Percentiles rank a stretch among this genome's conserved stretches.
Evolutionary conservation across 192 early-diverging fungal species (phyloP).

Genomic region (Coemansia sp.): DNA sequence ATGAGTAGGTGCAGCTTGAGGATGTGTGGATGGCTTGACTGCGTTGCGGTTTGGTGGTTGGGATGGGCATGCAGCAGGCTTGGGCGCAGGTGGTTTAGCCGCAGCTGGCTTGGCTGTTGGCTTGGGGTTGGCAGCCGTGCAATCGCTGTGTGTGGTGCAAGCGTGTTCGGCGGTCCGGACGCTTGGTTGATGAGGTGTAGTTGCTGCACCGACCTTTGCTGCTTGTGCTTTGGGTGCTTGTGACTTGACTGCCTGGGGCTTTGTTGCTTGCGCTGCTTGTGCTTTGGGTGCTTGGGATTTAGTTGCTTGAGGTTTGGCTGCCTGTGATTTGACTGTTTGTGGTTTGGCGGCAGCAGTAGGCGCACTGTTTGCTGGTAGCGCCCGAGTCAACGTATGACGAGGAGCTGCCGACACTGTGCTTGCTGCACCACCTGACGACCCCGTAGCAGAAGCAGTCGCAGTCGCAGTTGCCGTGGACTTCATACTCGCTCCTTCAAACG

Average conservation of each 20-base stretch:
- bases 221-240: neutral
- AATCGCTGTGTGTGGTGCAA: no score
- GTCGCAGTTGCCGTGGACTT: slow-evolving; percentile 17
- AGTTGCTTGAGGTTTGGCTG: neutral
- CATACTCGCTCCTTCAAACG: slow-evolving; percentile 24
- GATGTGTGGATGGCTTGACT: no score
- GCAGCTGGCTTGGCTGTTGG: no score
- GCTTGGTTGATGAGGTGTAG: neutral
- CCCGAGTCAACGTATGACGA: slow-evolving; percentile 29
- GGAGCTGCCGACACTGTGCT: neutral
- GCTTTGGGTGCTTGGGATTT: neutral
- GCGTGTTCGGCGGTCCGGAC: no score
- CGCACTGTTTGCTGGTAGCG: slow-evolving; percentile 4
- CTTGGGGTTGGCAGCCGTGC: no score
- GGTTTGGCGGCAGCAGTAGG: neutral
- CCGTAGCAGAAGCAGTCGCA: no score
- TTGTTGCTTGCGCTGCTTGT: neutral
- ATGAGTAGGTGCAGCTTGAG: no score
- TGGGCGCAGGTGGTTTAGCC: no score
- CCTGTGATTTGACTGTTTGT: no score
- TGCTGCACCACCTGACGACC: neutral
- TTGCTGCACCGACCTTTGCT: no score
- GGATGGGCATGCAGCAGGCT: no score
- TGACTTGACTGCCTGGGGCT: neutral
- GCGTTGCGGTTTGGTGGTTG: no score